Percentiles rank a stretch among this genome's conserved stretches.
Evolutionary conservation across 352 stramenopile species (phyloP).

Genomic region (Phytophthora fragariaefolia): DNA sequence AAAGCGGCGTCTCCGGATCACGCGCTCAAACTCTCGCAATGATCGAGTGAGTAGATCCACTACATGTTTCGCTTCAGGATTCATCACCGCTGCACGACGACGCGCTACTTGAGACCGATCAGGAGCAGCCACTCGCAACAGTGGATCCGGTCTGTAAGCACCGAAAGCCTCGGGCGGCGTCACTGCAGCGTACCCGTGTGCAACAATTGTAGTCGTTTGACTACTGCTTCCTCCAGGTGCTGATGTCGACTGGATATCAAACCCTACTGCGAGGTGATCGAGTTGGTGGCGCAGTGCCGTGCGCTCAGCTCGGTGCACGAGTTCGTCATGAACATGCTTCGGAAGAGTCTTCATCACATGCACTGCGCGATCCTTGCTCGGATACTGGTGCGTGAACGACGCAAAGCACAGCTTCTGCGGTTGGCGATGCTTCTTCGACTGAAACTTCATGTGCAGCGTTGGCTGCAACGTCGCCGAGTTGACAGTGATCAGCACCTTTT

Average conservation of each 20-base stretch:
- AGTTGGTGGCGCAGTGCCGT: slow-evolving; percentile 54
- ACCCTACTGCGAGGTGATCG: slow-evolving; percentile 62
- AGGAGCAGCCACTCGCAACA: slow-evolving; percentile 2
- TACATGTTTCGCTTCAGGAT: slow-evolving; percentile 61
- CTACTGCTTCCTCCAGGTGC: slow-evolving; percentile 33
- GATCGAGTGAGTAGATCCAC: slow-evolving; percentile 54
- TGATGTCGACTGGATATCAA: slow-evolving; percentile 54
- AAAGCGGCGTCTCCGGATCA: slow-evolving; percentile 65
- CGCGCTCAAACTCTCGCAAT: slow-evolving; percentile 54
- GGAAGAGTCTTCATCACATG: slow-evolving; percentile 75
- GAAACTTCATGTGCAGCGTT: slow-evolving; percentile 33
- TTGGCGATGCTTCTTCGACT: slow-evolving; percentile 39
- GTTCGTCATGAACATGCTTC: slow-evolving; percentile 57
- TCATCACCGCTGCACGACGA: slow-evolving; percentile 49
- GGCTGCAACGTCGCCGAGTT: slow-evolving; percentile 41
- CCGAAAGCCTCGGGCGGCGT: slow-evolving; percentile 43
- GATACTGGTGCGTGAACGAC: slow-evolving; percentile 53
- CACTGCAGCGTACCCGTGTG: slow-evolving; percentile 59
- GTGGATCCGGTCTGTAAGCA: slow-evolving; percentile 13
- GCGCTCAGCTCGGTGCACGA: slow-evolving; percentile 49
- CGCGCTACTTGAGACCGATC: slow-evolving; percentile 31
- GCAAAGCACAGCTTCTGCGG: slow-evolving; percentile 54
- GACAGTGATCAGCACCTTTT: slow-evolving; percentile 43
- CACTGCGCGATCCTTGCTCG: slow-evolving; percentile 49
- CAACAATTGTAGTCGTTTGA: slow-evolving; percentile 48